Conservation (phyloP, 495 filamentous ascomycete genomes). For the Melanomma pulvis-pyrius region DNA sequence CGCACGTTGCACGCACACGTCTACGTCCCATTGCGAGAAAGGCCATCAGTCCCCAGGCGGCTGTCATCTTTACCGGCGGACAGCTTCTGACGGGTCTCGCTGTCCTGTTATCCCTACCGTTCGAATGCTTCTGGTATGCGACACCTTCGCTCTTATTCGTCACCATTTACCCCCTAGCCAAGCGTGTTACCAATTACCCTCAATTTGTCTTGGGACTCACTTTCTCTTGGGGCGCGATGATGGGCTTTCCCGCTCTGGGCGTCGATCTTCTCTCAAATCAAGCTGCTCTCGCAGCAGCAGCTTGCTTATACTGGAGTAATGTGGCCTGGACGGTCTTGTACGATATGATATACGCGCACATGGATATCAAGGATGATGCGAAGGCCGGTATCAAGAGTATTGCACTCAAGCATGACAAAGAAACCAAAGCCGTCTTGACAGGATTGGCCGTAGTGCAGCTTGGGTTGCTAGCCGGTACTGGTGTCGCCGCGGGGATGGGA, state of each 20-base stretch:
- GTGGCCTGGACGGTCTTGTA: constrained; percentile 94
- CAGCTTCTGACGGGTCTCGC: constrained; percentile 81
- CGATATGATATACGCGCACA: constrained; percentile 99
- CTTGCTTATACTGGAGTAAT: constrained; percentile 79
- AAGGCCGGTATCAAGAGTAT: constrained; percentile 96
- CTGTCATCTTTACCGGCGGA: constrained; percentile 76
- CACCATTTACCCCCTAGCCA: constrained; percentile 83
- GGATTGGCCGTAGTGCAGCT: constrained; percentile 76
- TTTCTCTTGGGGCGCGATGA: constrained; percentile 95
- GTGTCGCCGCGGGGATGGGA: constrained; percentile 70
- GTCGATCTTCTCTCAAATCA: constrained; percentile 72
- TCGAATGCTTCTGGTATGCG: constrained; percentile 81
- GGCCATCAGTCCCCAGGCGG: constrained; percentile 74
- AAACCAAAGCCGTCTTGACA: constrained; percentile 83
- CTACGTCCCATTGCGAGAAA: constrained; percentile 86
- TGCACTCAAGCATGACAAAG: constrained; percentile 80
- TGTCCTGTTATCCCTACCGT: constrained; percentile 83
- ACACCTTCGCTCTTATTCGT: constrained; percentile 84
- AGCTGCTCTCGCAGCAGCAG: constrained; percentile 67
- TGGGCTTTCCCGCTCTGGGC: constrained; percentile 93
- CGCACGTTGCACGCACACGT: constrained; percentile 82
- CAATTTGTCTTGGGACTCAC: constrained; percentile 89
- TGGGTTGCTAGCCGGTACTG: constrained; percentile 76
- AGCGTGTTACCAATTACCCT: constrained; percentile 91
- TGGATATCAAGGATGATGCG: constrained; percentile 94